Evolutionary conservation across 1,284 basidiomycete genomes (phyloP).

Genomic region (Vanrija humicola): DNA sequence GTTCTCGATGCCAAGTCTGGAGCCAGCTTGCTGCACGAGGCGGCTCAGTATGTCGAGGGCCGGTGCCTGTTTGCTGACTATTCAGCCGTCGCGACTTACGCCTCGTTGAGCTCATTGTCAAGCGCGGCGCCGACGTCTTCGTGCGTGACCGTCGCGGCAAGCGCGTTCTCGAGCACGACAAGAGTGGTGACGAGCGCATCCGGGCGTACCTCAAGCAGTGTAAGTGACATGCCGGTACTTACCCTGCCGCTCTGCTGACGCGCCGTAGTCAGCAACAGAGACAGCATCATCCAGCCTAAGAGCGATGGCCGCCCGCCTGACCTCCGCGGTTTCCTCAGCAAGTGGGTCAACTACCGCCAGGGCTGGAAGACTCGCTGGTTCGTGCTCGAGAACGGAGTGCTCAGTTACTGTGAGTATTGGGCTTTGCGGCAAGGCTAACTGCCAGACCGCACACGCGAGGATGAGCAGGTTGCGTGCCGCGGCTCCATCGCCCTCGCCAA

Average conservation of each 20-base stretch:
- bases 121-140: conserved; percentile 86
- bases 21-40: conserved; percentile 78
- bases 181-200: conserved; percentile 64
- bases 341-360: conserved; percentile 50
- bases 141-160: conserved; percentile 75
- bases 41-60: conserved; percentile 55
- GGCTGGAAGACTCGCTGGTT: conserved; percentile 95
- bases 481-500: conserved; percentile 86
- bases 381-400: conserved; percentile 77
- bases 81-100: conserved; percentile 66
- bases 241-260: not conserved
- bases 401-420: conserved; percentile 58
- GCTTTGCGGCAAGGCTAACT: not conserved
- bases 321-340: conserved; percentile 61
- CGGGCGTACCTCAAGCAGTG: conserved; percentile 80
- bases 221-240: conserved; percentile 45
- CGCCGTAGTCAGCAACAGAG: conserved; percentile 69
- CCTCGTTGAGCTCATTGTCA: conserved; percentile 76
- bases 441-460: conserved; percentile 74
- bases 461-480: conserved; percentile 79
- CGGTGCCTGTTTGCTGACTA: not conserved
- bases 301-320: conserved; percentile 55
- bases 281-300: conserved; percentile 50
- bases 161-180: conserved; percentile 65
- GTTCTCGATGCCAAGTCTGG: conserved; percentile 70